phyloP scores from a whole-genome alignment of 768 basidiomycete species.

The Pleurotus giganteus region DNA sequence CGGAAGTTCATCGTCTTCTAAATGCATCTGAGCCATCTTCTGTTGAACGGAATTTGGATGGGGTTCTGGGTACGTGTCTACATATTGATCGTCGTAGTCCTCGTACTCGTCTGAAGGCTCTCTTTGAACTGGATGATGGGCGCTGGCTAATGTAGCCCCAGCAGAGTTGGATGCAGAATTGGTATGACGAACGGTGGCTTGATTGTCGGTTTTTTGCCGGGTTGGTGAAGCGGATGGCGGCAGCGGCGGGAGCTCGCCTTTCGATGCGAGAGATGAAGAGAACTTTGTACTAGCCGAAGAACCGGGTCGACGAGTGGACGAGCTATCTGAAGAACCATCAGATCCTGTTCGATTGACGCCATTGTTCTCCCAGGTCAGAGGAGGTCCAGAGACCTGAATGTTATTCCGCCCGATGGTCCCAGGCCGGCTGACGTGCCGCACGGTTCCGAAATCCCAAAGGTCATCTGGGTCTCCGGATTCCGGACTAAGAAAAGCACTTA shows the following conservation, averaged over 20 bases:
- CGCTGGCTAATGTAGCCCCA: conserved; percentile 17
- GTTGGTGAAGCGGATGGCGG: conserved; percentile 39
- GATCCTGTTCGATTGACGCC: conserved; percentile 39
- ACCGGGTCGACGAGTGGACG: conserved; percentile 1
- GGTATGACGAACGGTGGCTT: conserved; percentile 69
- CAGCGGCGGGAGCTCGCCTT: conserved; percentile 62
- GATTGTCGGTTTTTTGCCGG: conserved; percentile 46
- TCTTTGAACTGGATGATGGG: conserved; percentile 31
- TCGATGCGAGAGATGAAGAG: conserved; percentile 46
- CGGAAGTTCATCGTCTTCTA: conserved; percentile 59
- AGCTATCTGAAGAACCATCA: conserved; percentile 29
- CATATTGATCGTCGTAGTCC: conserved; percentile 59
- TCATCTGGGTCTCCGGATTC: conserved; percentile 68
- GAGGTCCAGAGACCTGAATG: conserved; percentile 60
- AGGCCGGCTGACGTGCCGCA: conserved; percentile 65
- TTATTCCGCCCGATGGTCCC: conserved; percentile 71
- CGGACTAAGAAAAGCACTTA: conserved; percentile 34
- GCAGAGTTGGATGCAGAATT: conserved; percentile 29
- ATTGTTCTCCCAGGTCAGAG: conserved; percentile 81
- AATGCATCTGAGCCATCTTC: conserved; percentile 41
- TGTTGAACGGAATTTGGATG: conserved; percentile 46
- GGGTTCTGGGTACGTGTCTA: conserved; percentile 39
- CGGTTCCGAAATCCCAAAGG: conserved; percentile 97
- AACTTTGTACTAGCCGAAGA: conserved; percentile 34
- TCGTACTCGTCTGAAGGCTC: conserved; percentile 66